These are phyloP conservation scores for Artomyces pyxidatus DNA, from an alignment of 768 basidiomycete genomes.

Conservation along the genomic window DNA sequence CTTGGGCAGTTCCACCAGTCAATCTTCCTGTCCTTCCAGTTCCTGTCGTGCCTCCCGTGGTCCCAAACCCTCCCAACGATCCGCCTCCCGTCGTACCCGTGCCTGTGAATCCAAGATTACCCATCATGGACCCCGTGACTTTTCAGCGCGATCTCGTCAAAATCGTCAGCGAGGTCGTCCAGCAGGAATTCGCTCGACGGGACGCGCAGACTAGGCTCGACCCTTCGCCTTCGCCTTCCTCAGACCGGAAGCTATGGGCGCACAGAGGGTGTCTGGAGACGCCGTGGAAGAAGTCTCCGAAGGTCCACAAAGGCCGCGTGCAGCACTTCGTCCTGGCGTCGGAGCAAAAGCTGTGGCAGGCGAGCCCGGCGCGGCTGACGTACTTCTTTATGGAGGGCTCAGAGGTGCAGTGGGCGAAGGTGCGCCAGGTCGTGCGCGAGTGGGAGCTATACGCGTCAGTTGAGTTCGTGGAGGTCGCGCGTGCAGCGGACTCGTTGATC, in stretches of 20 bases:
- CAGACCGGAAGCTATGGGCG: not conserved
- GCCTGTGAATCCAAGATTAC: not conserved
- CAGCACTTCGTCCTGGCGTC: not conserved
- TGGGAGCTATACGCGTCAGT: not conserved
- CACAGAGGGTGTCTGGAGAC: not conserved
- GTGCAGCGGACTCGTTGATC: not conserved
- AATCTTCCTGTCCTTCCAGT: not conserved
- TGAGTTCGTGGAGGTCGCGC: not conserved
- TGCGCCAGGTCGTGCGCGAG: not conserved
- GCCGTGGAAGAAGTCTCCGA: not conserved
- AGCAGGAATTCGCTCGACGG: not conserved
- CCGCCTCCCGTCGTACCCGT: not conserved
- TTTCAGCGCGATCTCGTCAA: not conserved
- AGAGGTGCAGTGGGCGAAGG: not conserved
- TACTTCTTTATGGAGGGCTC: not conserved
- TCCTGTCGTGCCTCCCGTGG: not conserved
- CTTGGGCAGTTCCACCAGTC: not conserved
- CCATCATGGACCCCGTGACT: not conserved
- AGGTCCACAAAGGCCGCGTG: not conserved
- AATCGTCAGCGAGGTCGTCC: not conserved
- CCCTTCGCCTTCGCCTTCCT: not conserved
- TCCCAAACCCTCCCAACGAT: not conserved
- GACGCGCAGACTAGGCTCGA: not conserved
- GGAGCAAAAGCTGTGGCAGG: not conserved
- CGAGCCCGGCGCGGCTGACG: not conserved